Evolutionary conservation across 306 rosid genomes (phyloP), one percentile per base, ranked within the genome.

Genomic region (Erythrophleum fordii): DNA sequence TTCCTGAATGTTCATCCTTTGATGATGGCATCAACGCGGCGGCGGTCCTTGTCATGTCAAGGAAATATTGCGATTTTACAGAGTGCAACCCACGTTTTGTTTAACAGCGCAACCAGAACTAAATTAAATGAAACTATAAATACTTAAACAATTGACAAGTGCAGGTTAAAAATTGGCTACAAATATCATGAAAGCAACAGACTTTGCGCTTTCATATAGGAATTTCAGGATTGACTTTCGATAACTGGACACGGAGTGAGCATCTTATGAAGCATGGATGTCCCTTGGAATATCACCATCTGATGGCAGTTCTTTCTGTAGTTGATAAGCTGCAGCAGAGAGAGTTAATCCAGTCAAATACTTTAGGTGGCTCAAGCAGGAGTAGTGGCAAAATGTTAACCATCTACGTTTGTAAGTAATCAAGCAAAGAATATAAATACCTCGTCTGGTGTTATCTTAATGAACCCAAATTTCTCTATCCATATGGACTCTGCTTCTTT

Each of bases 401-500:
- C 69, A 41, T 34, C 65, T 22, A 35, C 39, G 48, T 29, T 26
- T 29, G 11, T 11, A 35, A 31, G 25, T 49, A 77, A 66, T 82
- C 5, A 25, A 53, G 73, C 31, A 44, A 60, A 81, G 14, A n/a
- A 68, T 9, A 39, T 26, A 42, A 29, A 42, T 87, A 95, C 99
- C 98, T 93, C 89, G 29, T 93, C 94, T 5, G 94, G 92, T 81
- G 85, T 73, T 75, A 93, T 89, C 85, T 83, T 93, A 65, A 87
- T 80, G 75, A 95, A 95, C 77, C 97, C 97, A 76, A 95, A 95
- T 82, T 89, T 95, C 53, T 92, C 83, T 0, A 83, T 93, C 99
- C 99, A 95, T 83, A 95, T 91, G 77, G 98, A 87, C 85, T 86
- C 95, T 17, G 96, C 99, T 82, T 92, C 97, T 86, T 89, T 94